These are phyloP conservation scores for Fragaria vesca DNA, from an alignment of 306 rosid species.

Conservation along the genomic window DNA sequence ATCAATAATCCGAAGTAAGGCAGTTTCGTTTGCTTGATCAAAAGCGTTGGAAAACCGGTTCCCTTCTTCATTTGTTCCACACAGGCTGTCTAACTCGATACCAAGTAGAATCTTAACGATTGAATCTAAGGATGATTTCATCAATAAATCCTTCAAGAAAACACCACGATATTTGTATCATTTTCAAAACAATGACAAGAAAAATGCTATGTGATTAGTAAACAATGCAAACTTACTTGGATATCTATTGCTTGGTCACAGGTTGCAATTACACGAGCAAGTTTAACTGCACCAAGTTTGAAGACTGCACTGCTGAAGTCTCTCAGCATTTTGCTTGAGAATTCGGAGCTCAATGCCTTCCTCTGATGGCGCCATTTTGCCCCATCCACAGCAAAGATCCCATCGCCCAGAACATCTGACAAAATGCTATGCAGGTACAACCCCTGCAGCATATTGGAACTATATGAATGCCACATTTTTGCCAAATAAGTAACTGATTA, in stretches of 20 bases:
- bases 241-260: conserved; percentile 20
- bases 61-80: conserved; percentile 29
- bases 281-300: conserved; percentile 18
- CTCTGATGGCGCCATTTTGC: conserved; percentile 38
- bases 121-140: conserved; percentile 32
- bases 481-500: background rate
- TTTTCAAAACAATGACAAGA: background rate
- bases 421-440: conserved; percentile 20
- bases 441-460: conserved; percentile 16
- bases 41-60: conserved; percentile 22
- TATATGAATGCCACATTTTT: background rate
- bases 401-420: conserved; percentile 22
- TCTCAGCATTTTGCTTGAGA: conserved; percentile 32
- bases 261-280: conserved; percentile 17
- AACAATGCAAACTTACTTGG: conserved; percentile 17
- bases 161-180: background rate
- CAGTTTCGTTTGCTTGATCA: conserved; percentile 24
- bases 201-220: background rate
- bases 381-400: conserved; percentile 34
- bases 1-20: conserved; percentile 25
- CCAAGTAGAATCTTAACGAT: background rate
- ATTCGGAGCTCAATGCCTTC: conserved; percentile 31
- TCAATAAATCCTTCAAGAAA: conserved; percentile 29
- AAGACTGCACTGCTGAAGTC: conserved; percentile 28
- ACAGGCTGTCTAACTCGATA: conserved; percentile 22